Evolutionary conservation across 306 rosid species (phyloP).

Genomic region (Cercis canadensis): DNA sequence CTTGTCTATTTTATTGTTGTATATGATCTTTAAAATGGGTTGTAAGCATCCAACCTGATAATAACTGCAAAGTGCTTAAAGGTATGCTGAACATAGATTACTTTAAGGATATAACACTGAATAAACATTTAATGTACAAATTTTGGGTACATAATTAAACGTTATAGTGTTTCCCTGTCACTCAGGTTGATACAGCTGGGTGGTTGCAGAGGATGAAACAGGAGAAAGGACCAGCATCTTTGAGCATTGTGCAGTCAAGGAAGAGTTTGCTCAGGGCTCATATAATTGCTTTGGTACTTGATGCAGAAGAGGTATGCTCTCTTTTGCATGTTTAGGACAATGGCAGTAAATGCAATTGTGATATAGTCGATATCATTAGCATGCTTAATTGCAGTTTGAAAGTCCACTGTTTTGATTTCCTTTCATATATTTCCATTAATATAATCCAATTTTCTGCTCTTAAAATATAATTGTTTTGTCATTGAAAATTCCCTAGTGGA

Average conservation of each 20-base stretch:
- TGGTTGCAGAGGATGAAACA: conserved; percentile 91
- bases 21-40: conserved; percentile 2
- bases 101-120: neutral
- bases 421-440: conserved; percentile 22
- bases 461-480: conserved; percentile 22
- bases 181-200: conserved; percentile 96
- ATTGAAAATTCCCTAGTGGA: conserved; percentile 14
- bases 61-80: conserved; percentile 9
- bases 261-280: conserved; percentile 96
- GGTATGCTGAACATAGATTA: conserved; percentile 15
- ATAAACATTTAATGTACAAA: conserved; percentile 22
- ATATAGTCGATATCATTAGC: conserved; percentile 13
- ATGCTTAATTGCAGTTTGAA: conserved; percentile 21
- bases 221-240: conserved; percentile 90
- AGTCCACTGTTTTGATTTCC: conserved; percentile 12
- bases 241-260: conserved; percentile 93
- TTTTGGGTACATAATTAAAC: neutral
- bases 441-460: neutral
- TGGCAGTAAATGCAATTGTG: conserved; percentile 5
- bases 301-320: conserved; percentile 83
- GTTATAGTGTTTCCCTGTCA: conserved; percentile 36
- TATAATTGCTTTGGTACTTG: conserved; percentile 89
- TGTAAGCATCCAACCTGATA: conserved; percentile 11
- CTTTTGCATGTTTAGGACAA: conserved; percentile 24
- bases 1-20: conserved; percentile 5